phyloP scores from a whole-genome alignment of 495 filamentous ascomycete species.

The Aspergillus diversus region DNA sequence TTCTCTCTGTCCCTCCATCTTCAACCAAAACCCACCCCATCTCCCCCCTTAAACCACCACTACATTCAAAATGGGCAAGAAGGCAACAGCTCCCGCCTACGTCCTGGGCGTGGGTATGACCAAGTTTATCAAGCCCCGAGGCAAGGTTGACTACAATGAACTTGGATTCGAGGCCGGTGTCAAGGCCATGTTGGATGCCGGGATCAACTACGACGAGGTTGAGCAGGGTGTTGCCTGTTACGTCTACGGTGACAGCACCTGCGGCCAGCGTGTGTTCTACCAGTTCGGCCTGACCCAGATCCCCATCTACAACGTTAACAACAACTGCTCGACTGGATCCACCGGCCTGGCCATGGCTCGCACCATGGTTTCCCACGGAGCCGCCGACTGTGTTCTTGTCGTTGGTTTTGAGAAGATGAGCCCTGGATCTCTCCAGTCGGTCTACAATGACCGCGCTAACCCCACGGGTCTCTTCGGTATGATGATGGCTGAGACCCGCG shows the following conservation, averaged over 20 bases:
- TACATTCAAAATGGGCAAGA: constrained; percentile 49
- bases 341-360: constrained; percentile 87
- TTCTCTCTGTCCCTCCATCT: background rate
- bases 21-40: background rate
- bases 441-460: constrained; percentile 79
- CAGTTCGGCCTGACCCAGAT: constrained; percentile 97
- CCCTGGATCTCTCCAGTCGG: constrained; percentile 77
- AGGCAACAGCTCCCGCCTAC: constrained; percentile 64
- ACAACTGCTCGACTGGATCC: constrained; percentile 94
- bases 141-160: constrained; percentile 69
- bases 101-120: constrained; percentile 98
- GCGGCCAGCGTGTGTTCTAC: constrained; percentile 96
- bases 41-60: constrained; percentile 1
- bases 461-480: constrained; percentile 70
- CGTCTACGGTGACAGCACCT: constrained; percentile 94
- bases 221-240: constrained; percentile 97
- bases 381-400: constrained; percentile 83
- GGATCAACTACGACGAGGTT: constrained; percentile 96
- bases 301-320: constrained; percentile 97
- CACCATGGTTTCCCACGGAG: constrained; percentile 76
- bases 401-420: constrained; percentile 99
- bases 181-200: constrained; percentile 93
- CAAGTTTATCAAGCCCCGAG: constrained; percentile 97
- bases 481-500: constrained; percentile 84
- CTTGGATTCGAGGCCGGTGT: constrained; percentile 93